phyloP scores from a whole-genome alignment of 2,329 filamentous ascomycete genomes.

The Penicillium sp. region DNA sequence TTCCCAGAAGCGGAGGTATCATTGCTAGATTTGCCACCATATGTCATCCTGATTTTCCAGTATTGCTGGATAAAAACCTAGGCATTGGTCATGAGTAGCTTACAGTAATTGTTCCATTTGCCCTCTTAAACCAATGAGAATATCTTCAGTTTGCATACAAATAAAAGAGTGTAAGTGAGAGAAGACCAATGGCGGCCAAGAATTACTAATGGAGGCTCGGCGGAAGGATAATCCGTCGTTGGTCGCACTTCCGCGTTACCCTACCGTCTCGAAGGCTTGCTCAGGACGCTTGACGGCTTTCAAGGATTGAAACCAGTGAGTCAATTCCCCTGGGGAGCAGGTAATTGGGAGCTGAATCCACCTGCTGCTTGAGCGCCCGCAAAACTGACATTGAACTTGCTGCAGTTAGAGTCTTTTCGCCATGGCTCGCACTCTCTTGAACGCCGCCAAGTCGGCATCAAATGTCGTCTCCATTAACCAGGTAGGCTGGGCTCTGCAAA shows the following conservation, averaged over 20 bases:
- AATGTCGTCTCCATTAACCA: slow-evolving; percentile 40
- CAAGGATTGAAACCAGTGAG: slow-evolving; percentile 16
- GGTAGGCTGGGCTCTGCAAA: slow-evolving; percentile 29
- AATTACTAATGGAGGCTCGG: slow-evolving; percentile 19
- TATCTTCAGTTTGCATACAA: no score
- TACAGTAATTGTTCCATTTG: no score
- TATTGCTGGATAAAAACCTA: no score
- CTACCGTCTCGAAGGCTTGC: slow-evolving; percentile 13
- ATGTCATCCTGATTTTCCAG: no score
- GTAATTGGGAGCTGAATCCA: neutral
- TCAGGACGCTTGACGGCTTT: slow-evolving; percentile 15
- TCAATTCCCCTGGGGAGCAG: neutral
- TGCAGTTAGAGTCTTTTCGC: slow-evolving; percentile 30
- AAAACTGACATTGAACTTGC: slow-evolving; percentile 9
- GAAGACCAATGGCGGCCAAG: neutral
- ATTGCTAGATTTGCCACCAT: no score
- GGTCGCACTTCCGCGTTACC: slow-evolving; percentile 17
- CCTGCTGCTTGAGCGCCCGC: neutral
- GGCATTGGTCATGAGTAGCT: no score
- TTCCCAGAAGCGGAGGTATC: no score
- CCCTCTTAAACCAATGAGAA: no score
- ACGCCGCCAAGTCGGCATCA: slow-evolving; percentile 42
- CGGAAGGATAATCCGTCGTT: slow-evolving; percentile 12
- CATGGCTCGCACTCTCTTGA: slow-evolving; percentile 41
- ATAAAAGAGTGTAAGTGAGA: neutral